Percentiles rank a stretch among this genome's conserved stretches.
phyloP scores from a whole-genome alignment of 2,329 filamentous ascomycete genomes.

The Hypoxylon sp. region DNA sequence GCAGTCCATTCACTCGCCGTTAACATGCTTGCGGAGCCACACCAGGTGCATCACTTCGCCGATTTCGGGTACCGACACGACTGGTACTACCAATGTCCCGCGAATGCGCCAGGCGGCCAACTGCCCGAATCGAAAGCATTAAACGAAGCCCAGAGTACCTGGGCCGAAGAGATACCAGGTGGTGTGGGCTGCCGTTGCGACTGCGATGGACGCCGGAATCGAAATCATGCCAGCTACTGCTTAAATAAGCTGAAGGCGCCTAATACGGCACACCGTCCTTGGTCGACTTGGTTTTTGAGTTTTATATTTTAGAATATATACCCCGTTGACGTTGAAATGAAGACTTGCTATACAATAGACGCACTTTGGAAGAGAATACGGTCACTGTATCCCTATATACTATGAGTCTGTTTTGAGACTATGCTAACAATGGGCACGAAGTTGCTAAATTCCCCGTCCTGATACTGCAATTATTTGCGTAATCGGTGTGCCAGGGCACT shows the following conservation, averaged over 20 bases:
- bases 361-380: neutral
- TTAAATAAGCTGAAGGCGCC: slow-evolving; percentile 58
- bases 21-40: slow-evolving; percentile 59
- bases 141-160: slow-evolving; percentile 47
- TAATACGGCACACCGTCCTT: slow-evolving; percentile 54
- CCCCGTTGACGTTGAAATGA: neutral
- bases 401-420: neutral
- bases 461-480: neutral
- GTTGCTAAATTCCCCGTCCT: too few relatives aligned
- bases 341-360: slow-evolving; percentile 1
- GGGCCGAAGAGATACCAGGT: slow-evolving; percentile 55
- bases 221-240: slow-evolving; percentile 58
- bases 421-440: neutral
- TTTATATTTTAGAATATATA: slow-evolving; percentile 43
- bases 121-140: slow-evolving; percentile 55
- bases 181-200: slow-evolving; percentile 61
- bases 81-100: slow-evolving; percentile 55
- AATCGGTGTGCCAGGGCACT: neutral
- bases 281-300: slow-evolving; percentile 54
- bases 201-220: slow-evolving; percentile 56
- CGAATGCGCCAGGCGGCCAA: slow-evolving; percentile 58
- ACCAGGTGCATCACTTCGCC: slow-evolving; percentile 62
- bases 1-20: slow-evolving; percentile 62
- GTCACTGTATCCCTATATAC: neutral
- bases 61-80: slow-evolving; percentile 62